Evolutionary conservation across 1,139 yeast species (phyloP), one percentile per base, ranked within the genome.

Genomic region (Sugiyamaella novakii): DNA sequence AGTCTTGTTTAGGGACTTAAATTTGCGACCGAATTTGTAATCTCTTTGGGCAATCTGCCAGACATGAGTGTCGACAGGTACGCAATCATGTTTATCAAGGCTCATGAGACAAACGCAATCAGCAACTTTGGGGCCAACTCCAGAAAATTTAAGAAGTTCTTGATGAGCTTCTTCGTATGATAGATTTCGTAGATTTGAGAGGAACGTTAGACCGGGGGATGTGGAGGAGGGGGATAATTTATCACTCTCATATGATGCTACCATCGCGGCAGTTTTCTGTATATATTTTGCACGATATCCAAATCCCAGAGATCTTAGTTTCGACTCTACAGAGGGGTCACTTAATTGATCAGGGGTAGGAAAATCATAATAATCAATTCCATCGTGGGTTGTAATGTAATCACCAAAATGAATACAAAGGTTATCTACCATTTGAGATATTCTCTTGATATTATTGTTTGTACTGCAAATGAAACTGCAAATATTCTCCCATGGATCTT

Each of bases 91-190:
- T 69, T 89, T 86, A 59, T 86, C 94, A 46, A 94, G 72, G 1
- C 96, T 86, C 97, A 92, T 91, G 34, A 92, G 72, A 57, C 95
- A 84, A 56, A 84, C 87, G 65, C 99, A 92, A 61, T 94, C 98
- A 0, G 99, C 97, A 1, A 92, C 98, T 68, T 92, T 92, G 0
- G 98, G 98, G 0, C 99, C 99, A 0, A 94, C 97, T 0, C 99
- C 99, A 2, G 79, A 75, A 55, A 86, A 83, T 55, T 79, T 76
- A 54, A 85, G 70, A 39, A 94, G 69, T 52, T 78, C 82, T 14
- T 78, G 78, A 54, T 85, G 86, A 1, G 87, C 83, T 6, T 76
- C 78, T 44, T 76, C 76, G 57, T 83, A 82, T 3, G 77, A 67
- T 27, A 64, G 58, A 0, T 60, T 50, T 28, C 91, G 68, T 43